Conservation (phyloP, 176 grass and related monocot genomes). For the Rhynchospora breviuscula region DNA sequence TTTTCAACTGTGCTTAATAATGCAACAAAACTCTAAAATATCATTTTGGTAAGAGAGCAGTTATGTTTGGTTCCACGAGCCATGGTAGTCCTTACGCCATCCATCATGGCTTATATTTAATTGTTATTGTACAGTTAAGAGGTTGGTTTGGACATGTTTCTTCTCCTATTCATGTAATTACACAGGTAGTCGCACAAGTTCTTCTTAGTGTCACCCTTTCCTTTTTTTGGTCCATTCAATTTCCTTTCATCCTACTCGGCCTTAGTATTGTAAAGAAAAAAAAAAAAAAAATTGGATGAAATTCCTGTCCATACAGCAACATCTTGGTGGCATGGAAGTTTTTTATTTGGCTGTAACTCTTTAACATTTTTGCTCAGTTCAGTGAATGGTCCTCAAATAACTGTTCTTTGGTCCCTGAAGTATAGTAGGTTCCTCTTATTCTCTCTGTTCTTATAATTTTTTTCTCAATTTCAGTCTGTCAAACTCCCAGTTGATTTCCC, state of each 20-base stretch:
- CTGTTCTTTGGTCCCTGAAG: neutral
- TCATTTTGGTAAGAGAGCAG: neutral
- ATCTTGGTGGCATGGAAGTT: neutral
- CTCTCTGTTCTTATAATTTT: neutral
- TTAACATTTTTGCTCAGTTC: neutral
- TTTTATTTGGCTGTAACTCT: neutral
- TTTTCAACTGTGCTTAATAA: neutral
- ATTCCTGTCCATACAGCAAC: neutral
- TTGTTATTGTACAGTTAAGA: neutral
- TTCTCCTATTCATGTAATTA: neutral
- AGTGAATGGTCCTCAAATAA: neutral
- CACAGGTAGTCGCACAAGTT: neutral
- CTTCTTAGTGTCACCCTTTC: neutral
- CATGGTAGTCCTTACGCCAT: neutral
- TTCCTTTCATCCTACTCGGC: neutral
- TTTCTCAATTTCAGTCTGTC: neutral
- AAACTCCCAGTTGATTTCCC: neutral
- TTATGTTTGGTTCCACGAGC: neutral
- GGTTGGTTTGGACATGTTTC: neutral
- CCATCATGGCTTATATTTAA: neutral
- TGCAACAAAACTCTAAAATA: neutral
- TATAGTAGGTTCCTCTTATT: neutral
- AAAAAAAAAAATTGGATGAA: neutral
- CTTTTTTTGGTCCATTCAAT: neutral
- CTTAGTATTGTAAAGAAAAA: neutral